These are phyloP conservation scores for Sporothrix phasma DNA, from an alignment of 2,329 filamentous ascomycete genomes.

Conservation along the genomic window DNA sequence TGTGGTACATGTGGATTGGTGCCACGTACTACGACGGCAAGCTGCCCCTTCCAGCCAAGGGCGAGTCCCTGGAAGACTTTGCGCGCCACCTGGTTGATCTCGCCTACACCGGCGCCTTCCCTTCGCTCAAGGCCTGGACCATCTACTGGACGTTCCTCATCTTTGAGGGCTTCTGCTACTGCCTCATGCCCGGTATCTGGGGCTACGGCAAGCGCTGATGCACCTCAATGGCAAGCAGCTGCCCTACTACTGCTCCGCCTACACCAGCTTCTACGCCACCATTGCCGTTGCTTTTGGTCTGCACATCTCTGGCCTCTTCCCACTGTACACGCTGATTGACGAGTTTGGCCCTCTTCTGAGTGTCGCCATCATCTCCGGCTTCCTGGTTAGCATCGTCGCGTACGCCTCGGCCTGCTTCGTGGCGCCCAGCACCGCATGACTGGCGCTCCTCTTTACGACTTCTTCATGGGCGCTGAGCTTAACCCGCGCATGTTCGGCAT, in stretches of 20 bases:
- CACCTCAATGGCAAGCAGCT: conserved; percentile 79
- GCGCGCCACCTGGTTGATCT: conserved; percentile 58
- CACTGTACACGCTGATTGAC: conserved; percentile 83
- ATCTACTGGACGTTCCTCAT: conserved; percentile 95
- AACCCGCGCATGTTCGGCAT: conserved; percentile 80
- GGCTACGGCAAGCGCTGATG: conserved; percentile 76
- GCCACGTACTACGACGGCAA: conserved; percentile 85
- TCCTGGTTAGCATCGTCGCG: conserved; percentile 68
- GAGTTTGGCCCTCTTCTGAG: conserved; percentile 90
- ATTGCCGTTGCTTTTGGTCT: conserved; percentile 60
- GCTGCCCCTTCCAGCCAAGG: conserved; percentile 56
- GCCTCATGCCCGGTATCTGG: conserved; percentile 77
- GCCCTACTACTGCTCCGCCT: conserved; percentile 87
- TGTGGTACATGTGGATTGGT: conserved; percentile 99
- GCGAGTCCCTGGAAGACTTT: conserved; percentile 63
- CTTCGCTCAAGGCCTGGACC: conserved; percentile 69
- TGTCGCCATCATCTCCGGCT: conserved; percentile 86
- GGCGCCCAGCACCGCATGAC: conserved; percentile 90
- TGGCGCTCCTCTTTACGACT: conserved; percentile 69
- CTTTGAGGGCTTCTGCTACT: conserved; percentile 74
- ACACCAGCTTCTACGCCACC: conserved; percentile 79
- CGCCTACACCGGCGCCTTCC: conserved; percentile 77
- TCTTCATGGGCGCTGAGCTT: conserved; percentile 83
- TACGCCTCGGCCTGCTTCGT: conserved; percentile 77
- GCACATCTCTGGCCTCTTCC: conserved; percentile 78